Evolutionary conservation across 169 alveolate genomes (phyloP), one percentile per base, ranked within the genome.

Genomic region (Plasmodium falciparum): DNA sequence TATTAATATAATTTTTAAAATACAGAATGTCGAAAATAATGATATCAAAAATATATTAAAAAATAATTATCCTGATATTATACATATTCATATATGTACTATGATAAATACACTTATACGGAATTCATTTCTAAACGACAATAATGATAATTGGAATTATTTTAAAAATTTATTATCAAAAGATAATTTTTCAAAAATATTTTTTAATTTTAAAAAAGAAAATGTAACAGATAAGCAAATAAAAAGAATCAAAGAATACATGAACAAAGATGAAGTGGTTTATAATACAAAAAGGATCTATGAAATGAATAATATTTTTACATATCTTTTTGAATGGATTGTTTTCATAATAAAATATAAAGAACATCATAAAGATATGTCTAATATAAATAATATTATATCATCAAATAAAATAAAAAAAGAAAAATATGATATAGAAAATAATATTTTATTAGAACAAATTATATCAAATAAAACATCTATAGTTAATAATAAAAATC

Each of bases 111-210:
- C 83, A 7, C 29, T 83, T 15, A 50, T 69, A 9, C 54, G 91
- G n/a, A 69, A 69, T 49, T 56, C 85, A 15, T 54, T 69, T 49
- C 22, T 83, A 63, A 67, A 83, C 24, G 91, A 83, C 43, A 69
- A 69, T 54, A 83, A 67, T 61, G 91, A 83, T 63, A 83, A 83
- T 58, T 83, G 91, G 91, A 83, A 83, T 83, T 83, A 83, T 58
- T 83, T 83, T 63, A 83, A 83, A 83, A 70, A 54, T 54, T 67
- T 69, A 45, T 50, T 83, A n/a, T 45, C 91, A 39, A 83, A 83
- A 61, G 91, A 83, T 5, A 67, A 83, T 17, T 83, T 83, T 54
- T 56, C 91, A 6, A 70, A 83, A 56, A 69, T 67, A 9, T 83
- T 83, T 43, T 83, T 83, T 62, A 67, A 83, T 69, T 83, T 69